Evolutionary conservation across 2,329 filamentous ascomycete species (phyloP).

Genomic region (Alternaria brassicae): DNA sequence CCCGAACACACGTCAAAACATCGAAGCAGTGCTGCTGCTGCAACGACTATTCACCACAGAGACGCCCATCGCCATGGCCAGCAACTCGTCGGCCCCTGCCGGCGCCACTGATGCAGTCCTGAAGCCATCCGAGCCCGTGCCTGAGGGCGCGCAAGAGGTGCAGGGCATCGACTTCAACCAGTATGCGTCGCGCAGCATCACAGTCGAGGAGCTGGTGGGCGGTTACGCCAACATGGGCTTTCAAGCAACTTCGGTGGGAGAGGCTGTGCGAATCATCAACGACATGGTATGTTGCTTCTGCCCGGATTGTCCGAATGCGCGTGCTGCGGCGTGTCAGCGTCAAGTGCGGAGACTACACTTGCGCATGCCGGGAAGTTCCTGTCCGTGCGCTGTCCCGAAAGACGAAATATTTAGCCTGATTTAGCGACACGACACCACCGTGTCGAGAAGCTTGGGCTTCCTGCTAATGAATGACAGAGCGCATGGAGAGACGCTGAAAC

Average conservation of each 20-base stretch:
- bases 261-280: conserved; percentile 91
- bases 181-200: conserved; percentile 75
- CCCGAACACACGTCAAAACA: background rate
- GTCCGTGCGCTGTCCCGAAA: conserved; percentile 33
- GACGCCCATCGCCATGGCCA: conserved; percentile 6
- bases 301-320: conserved; percentile 16
- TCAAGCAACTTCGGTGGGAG: conserved; percentile 79
- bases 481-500: conserved; percentile 83
- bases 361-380: conserved; percentile 20
- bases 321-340: conserved; percentile 18
- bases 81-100: conserved; percentile 47
- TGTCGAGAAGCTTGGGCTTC: conserved; percentile 31
- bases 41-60: conserved; percentile 6
- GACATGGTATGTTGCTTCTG: conserved; percentile 73
- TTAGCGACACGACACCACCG: conserved; percentile 33
- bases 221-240: conserved; percentile 89
- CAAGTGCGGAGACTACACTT: conserved; percentile 30
- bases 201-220: conserved; percentile 81
- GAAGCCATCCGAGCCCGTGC: conserved; percentile 81
- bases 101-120: conserved; percentile 78
- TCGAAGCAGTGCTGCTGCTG: background rate
- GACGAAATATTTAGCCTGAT: conserved; percentile 44
- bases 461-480: conserved; percentile 61
- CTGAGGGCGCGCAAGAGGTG: conserved; percentile 78
- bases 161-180: conserved; percentile 92